Evolutionary conservation across 164 flowering plant species (phyloP), one percentile per base, ranked within the genome.

Genomic region (Vitis amurensis): DNA sequence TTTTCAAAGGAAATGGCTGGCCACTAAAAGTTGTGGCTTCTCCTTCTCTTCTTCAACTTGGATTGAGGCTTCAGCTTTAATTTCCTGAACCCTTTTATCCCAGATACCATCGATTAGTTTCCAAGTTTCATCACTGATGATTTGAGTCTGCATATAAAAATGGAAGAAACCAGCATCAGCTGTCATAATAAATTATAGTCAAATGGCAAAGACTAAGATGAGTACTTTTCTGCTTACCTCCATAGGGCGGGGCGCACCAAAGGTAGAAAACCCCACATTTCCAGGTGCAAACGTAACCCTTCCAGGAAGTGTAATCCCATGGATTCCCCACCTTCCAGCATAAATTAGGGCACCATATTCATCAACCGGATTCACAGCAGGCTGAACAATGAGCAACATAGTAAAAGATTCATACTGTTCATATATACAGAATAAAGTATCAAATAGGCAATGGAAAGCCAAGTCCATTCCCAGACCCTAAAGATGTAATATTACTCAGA

Each of bases 221-320:
- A 48, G n/a, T 9, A 27, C 8, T 52, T 11, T 50, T 53, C 27
- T 56, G 63, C 69, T 55, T 72, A 90, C 98, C 89, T 91, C 92
- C 88, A 88, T 77, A 6, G 99, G 99, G 0, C 99, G 92, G 15
- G 99, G 90, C 65, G 98, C 96, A 76, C 99, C 98, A 90, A 92
- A 94, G 57, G 97, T 91, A 55, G 93, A 59, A 85, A 83, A 94
- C 12, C 99, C 98, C 29, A 78, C 87, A 81, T 94, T 87, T 55
- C 99, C 98, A 44, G 98, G 99, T 53, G 93, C 85, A 87, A 92
- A 94, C 9, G 99, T 94, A 55, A 86, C 96, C 73, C 97, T 88
- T 17, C 98, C 97, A 16, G 99, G 99, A 66, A 91, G 89, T 29
- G 91, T 77, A 67, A 85, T 72, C 51, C 99, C 99, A 80, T 92